These are phyloP conservation scores for Podospora pseudoanserina DNA, from an alignment of 495 filamentous ascomycete species.

Conservation along the genomic window DNA sequence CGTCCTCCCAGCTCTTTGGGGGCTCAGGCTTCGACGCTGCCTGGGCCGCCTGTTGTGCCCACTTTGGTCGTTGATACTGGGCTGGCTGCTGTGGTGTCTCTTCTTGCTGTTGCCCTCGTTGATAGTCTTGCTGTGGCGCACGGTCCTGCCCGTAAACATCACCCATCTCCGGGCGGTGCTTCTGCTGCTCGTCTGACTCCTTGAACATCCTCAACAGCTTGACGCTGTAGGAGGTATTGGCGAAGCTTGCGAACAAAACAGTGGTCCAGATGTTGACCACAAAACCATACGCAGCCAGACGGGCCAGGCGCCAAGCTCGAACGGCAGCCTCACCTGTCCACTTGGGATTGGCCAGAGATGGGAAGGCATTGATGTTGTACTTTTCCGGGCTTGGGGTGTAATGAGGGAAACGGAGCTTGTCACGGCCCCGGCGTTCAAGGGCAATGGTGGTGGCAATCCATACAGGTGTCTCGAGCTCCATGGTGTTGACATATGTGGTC, in stretches of 20 bases:
- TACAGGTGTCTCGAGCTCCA: slow-evolving; percentile 16
- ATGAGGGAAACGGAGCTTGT: slow-evolving; percentile 27
- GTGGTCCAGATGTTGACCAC: slow-evolving; percentile 5
- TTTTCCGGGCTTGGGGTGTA: slow-evolving; percentile 19
- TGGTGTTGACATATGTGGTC: slow-evolving; percentile 2
- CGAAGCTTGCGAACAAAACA: background rate
- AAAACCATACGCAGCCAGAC: slow-evolving; percentile 18
- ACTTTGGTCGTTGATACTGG: slow-evolving; percentile 2
- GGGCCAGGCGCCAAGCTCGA: slow-evolving; percentile 16
- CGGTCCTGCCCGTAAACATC: background rate
- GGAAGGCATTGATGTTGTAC: slow-evolving; percentile 21
- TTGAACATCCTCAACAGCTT: slow-evolving; percentile 5
- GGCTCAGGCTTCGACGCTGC: background rate
- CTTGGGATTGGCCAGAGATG: background rate
- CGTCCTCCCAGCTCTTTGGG: slow-evolving; percentile 11
- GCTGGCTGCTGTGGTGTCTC: slow-evolving; percentile 4
- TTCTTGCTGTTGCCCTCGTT: slow-evolving; percentile 11
- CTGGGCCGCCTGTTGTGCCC: slow-evolving; percentile 1
- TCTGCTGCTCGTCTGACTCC: slow-evolving; percentile 21
- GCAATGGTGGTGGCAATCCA: slow-evolving; percentile 2
- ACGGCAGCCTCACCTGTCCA: slow-evolving; percentile 14
- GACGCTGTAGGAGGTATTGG: background rate
- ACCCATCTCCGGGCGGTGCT: slow-evolving; percentile 1
- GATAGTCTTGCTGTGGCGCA: background rate
- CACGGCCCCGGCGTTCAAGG: slow-evolving; percentile 17